These are phyloP conservation scores for Grifola frondosa DNA, from an alignment of 1,284 basidiomycete genomes.

Conservation along the genomic window DNA sequence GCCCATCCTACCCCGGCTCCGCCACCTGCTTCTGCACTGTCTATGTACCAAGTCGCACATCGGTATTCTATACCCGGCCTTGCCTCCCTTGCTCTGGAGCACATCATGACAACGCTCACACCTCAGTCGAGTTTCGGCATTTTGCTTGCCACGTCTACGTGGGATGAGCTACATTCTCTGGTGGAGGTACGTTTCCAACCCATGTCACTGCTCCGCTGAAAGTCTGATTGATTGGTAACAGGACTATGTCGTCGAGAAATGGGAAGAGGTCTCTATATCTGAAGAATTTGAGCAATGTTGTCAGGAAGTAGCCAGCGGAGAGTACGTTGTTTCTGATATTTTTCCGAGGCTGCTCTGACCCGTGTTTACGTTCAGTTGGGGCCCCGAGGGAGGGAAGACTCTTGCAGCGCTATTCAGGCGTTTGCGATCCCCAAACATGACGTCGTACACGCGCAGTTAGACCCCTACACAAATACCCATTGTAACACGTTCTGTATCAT, in stretches of 20 bases:
- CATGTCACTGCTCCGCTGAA: background rate
- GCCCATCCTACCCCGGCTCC: slow-evolving; percentile 67
- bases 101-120: slow-evolving; percentile 74
- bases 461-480: too few relatives aligned
- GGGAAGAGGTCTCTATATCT: slow-evolving; percentile 64
- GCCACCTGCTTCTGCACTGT: slow-evolving; percentile 68
- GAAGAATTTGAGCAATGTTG: slow-evolving; percentile 69
- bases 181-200: slow-evolving; percentile 47
- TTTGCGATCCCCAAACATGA: slow-evolving; percentile 51
- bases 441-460: slow-evolving; percentile 20
- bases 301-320: slow-evolving; percentile 66
- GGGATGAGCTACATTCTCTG: slow-evolving; percentile 63
- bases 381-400: slow-evolving; percentile 64
- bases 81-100: slow-evolving; percentile 66
- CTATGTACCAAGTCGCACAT: slow-evolving; percentile 81
- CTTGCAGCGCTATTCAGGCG: slow-evolving; percentile 64
- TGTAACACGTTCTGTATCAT: too few relatives aligned
- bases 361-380: slow-evolving; percentile 50
- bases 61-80: slow-evolving; percentile 72
- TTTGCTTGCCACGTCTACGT: slow-evolving; percentile 63
- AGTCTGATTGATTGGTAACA: slow-evolving; percentile 20
- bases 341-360: slow-evolving; percentile 11
- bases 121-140: slow-evolving; percentile 71
- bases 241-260: slow-evolving; percentile 69
- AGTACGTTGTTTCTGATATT: slow-evolving; percentile 45